Evolutionary conservation across 2,329 filamentous ascomycete species (phyloP).

Genomic region (Leptoxyphium fumago): DNA sequence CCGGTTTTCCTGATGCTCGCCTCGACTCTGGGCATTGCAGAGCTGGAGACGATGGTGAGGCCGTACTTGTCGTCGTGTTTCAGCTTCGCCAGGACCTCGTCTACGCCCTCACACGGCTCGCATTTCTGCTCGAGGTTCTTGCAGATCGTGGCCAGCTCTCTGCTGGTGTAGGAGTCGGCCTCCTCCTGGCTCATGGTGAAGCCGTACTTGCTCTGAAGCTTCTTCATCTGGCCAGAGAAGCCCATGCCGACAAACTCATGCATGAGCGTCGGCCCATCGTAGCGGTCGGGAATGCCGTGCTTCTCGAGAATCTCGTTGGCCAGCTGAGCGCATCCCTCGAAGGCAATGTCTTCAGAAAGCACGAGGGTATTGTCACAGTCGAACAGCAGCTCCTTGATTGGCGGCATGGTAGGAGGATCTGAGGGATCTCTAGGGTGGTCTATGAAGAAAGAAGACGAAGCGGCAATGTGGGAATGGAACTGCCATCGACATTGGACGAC

Average conservation of each 20-base stretch:
- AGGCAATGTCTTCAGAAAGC: slow-evolving; percentile 71
- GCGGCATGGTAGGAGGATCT: neutral
- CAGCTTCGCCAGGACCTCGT: slow-evolving; percentile 45
- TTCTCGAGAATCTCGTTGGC: slow-evolving; percentile 65
- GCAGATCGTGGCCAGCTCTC: slow-evolving; percentile 69
- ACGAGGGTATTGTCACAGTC: slow-evolving; percentile 71
- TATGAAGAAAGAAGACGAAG: neutral
- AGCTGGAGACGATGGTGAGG: slow-evolving; percentile 62
- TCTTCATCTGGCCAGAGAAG: slow-evolving; percentile 73
- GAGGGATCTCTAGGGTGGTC: neutral
- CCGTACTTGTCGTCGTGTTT: slow-evolving; percentile 33
- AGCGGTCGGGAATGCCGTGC: slow-evolving; percentile 47
- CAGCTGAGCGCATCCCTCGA: slow-evolving; percentile 72
- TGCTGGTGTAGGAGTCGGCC: slow-evolving; percentile 53
- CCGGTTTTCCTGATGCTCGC: slow-evolving; percentile 63
- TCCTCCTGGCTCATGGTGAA: slow-evolving; percentile 53
- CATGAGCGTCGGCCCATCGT: slow-evolving; percentile 63
- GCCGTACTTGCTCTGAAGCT: slow-evolving; percentile 54
- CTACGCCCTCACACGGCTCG: slow-evolving; percentile 6
- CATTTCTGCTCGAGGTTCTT: slow-evolving; percentile 41
- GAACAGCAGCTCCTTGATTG: slow-evolving; percentile 29
- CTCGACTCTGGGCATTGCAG: slow-evolving; percentile 56
- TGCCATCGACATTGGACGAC: too few species aligned
- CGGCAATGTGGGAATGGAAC: neutral
- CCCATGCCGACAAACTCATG: slow-evolving; percentile 77